Conservation (phyloP, 805 yeast species). For the Cyberlindnera misumaiensis region DNA sequence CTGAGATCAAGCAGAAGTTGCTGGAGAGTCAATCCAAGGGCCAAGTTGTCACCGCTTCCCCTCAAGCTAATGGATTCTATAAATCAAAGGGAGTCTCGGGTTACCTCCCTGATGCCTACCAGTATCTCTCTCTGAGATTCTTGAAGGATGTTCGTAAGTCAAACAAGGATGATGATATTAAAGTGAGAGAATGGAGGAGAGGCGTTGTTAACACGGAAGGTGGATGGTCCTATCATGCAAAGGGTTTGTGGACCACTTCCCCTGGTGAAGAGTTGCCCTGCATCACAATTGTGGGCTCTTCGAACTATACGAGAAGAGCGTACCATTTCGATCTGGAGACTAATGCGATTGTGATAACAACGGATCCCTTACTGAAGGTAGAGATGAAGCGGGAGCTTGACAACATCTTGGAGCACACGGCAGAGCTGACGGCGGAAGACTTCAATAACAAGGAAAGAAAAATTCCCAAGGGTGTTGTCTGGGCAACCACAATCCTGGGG, state of each 20-base stretch:
- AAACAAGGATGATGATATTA: constrained; percentile 39
- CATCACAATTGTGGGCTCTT: constrained; percentile 81
- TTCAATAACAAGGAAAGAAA: constrained; percentile 56
- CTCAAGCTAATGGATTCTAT: constrained; percentile 90
- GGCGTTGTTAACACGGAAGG: constrained; percentile 74
- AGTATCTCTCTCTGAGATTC: constrained; percentile 66
- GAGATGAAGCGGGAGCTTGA: constrained; percentile 58
- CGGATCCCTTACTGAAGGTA: constrained; percentile 49
- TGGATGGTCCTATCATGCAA: constrained; percentile 98
- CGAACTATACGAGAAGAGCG: constrained; percentile 88
- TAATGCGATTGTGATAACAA: constrained; percentile 74
- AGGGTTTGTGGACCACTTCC: constrained; percentile 79
- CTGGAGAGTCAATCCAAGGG: constrained; percentile 55
- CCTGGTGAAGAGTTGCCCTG: constrained; percentile 57
- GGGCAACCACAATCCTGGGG: constrained; percentile 60
- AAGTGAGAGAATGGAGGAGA: constrained; percentile 75
- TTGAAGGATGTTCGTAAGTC: constrained; percentile 40
- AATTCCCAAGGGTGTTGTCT: constrained; percentile 54
- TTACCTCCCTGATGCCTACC: constrained; percentile 80
- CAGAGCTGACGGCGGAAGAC: constrained; percentile 48
- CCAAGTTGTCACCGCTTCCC: constrained; percentile 82
- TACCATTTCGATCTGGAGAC: constrained; percentile 84
- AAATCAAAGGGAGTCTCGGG: constrained; percentile 76
- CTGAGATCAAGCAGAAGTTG: constrained; percentile 56
- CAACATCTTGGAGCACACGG: constrained; percentile 48